Evolutionary conservation across 345 rosid genomes (phyloP).

Genomic region (Linum trigynum): DNA sequence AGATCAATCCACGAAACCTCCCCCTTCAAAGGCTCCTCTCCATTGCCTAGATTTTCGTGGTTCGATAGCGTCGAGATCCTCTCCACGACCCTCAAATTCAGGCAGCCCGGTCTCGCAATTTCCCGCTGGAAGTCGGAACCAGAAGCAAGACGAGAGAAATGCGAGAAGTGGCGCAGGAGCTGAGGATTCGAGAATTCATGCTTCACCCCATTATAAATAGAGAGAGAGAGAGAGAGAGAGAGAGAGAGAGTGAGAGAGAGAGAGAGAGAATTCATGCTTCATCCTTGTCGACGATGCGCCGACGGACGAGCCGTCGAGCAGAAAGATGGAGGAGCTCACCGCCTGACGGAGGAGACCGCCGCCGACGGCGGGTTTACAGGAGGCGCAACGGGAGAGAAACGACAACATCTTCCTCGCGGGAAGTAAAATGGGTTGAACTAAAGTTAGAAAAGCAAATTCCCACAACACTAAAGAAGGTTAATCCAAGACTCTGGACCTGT

Average conservation of each 20-base stretch:
- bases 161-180: constrained; percentile 5
- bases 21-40: constrained; percentile 11
- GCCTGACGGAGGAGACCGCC: neutral
- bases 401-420: constrained; percentile 16
- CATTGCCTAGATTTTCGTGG: constrained; percentile 22
- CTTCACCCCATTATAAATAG: too few relatives aligned
- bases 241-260: too few relatives aligned
- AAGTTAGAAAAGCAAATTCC: too few relatives aligned
- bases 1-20: constrained; percentile 59
- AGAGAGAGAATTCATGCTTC: too few relatives aligned
- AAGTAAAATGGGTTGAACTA: too few relatives aligned
- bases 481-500: too few relatives aligned
- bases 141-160: neutral
- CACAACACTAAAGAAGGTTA: too few relatives aligned
- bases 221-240: too few relatives aligned
- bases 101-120: neutral
- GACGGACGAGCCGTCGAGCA: neutral
- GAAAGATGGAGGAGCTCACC: neutral
- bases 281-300: neutral
- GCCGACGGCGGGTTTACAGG: constrained; percentile 1
- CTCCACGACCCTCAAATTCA: constrained; percentile 7
- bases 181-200: neutral
- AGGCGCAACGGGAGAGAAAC: constrained; percentile 7
- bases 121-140: neutral
- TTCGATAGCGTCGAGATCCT: constrained; percentile 29